Conservation (phyloP, 768 basidiomycete species). For the Xerocomellus chrysenteron region DNA sequence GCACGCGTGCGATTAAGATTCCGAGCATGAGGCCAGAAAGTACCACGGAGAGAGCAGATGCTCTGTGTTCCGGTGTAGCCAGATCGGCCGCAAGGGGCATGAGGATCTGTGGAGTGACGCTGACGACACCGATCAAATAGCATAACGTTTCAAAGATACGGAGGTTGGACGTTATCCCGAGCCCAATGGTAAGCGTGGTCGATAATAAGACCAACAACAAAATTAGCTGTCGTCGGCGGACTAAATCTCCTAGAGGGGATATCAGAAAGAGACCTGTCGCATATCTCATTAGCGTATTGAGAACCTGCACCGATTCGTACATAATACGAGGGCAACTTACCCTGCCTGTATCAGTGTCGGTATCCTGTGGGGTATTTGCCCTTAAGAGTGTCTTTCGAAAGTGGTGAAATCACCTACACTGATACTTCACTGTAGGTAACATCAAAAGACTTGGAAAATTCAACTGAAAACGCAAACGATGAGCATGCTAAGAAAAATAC, state of each 20-base stretch:
- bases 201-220: constrained; percentile 56
- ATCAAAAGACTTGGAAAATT: constrained; percentile 40
- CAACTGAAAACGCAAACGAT: constrained; percentile 15
- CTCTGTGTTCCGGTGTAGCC: constrained; percentile 70
- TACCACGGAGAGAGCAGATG: constrained; percentile 73
- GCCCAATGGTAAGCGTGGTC: constrained; percentile 63
- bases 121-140: constrained; percentile 68
- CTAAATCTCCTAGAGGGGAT: constrained; percentile 80
- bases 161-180: constrained; percentile 60
- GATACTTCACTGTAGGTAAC: constrained; percentile 39
- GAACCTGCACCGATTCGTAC: background rate
- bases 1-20: constrained; percentile 69
- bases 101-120: constrained; percentile 74
- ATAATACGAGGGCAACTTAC: constrained; percentile 32
- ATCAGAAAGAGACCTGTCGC: constrained; percentile 71
- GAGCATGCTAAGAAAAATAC: background rate
- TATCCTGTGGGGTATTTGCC: constrained; percentile 39
- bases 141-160: constrained; percentile 63
- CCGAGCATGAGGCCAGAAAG: constrained; percentile 69
- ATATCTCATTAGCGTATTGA: constrained; percentile 45
- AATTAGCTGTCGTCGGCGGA: constrained; percentile 70
- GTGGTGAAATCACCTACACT: constrained; percentile 15
- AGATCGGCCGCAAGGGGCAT: constrained; percentile 81
- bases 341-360: constrained; percentile 70
- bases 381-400: background rate